Evolutionary conservation across 148 eudicot genomes (phyloP), one percentile per base, ranked within the genome.

Genomic region (Diospyros lotus): DNA sequence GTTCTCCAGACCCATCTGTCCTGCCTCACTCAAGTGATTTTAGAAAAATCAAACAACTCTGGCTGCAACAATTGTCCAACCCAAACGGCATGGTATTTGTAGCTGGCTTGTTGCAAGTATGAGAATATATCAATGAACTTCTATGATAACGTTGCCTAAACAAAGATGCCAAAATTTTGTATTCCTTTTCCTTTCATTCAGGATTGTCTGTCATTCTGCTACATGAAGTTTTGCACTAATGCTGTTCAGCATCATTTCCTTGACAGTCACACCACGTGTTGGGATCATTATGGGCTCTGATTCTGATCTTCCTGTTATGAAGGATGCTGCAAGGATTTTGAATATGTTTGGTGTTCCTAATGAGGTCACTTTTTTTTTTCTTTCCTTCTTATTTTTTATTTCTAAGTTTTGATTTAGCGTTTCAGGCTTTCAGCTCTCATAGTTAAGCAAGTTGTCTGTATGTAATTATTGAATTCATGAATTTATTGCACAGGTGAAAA

Each of bases 201-300:
- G 11, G 58, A 9, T 38, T 28, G 5, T 52, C 55, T 1, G n/a
- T 68, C 13, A 5, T 72, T 74, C 15, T 53, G 42, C 52, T 64
- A 64, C 28, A 52, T 28, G 17, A 65, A 64, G 28, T 40, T 41
- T 43, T 40, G 69, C 12, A 63, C 44, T 66, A 41, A 64, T 48
- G 63, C 39, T 72, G 18, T 41, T 71, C 46, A 46, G 28, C 52
- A 4, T 46, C 56, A 13, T 70, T 73, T 71, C 59, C 45, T 71
- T 83, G 82, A 76, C 90, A 81, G 84, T 13, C 6, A 55, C 86
- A 17, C 93, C 94, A 43, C 87, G 78, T 80, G 97, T 94, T 78
- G 98, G 92, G 58, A 90, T 94, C 83, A 89, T 94, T 68, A 94
- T 94, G 98, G 98, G 98, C 58, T 94, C 98, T 40, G 97, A 94